Evolutionary conservation across 257 asterid species (phyloP), one percentile per base, ranked within the genome.

Genomic region (Solanum chaucha): DNA sequence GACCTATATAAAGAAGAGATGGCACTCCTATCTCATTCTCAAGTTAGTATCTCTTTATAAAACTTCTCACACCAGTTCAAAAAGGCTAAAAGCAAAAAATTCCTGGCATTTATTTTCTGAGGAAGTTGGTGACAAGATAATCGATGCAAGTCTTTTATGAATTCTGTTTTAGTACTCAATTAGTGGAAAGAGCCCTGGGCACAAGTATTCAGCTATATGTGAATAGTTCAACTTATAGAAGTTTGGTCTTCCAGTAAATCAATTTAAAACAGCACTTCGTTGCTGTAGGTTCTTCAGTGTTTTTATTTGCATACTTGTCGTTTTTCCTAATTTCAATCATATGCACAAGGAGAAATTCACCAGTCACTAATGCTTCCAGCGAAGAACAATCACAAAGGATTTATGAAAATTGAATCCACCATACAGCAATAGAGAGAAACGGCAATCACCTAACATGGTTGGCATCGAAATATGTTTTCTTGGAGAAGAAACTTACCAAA

Each of bases 401-500:
- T 28, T 30, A 81, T 28, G 44, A 48, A 81, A 81, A 30, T 19
- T 48, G 85, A 80, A 28, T 48, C 85, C 30, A 10, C 17, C 68
- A 81, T 30, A 6, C 30, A 28, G 70, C 17, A 48, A 10, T 26
- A 48, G 41, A 48, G 68, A 1, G 5, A 32, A 48, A 81, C 6
- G 41, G 30, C 20, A 51, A 48, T 28, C 19, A 30, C 36, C 68
- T 48, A 80, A 28, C 26, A 46, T 28, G 10, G 17, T 19, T 17
- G 58, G 40, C 51, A 46, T 51, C 8, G 26, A 77, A n/a, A 88
- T 35, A 40, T 36, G 26, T 51, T 61, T 26, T 67, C 35, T 51
- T 75, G 83, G 70, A 86, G n/a, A 88, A 61, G 74, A 41, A 48
- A 90, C 97, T 91, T 87, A 97, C 99, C 93, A 94, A 86, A 58